These are phyloP conservation scores for Kondoa subrosea DNA, from an alignment of 768 basidiomycete species.

Conservation along the genomic window DNA sequence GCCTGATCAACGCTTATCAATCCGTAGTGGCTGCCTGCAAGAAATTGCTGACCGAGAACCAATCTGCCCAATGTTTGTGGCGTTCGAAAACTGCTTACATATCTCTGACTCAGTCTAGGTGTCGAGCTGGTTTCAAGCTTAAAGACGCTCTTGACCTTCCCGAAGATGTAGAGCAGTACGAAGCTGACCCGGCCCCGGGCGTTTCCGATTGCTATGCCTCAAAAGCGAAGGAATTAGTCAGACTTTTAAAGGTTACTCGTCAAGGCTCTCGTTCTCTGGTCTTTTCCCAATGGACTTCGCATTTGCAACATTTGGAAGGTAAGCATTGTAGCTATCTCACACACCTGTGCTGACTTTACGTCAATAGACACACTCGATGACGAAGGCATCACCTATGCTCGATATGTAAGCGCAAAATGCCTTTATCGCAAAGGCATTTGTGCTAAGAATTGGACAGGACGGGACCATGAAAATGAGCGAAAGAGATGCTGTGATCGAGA, in stretches of 20 bases:
- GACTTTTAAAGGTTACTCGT: constrained; percentile 9
- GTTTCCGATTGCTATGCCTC: neutral
- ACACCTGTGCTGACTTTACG: constrained; percentile 7
- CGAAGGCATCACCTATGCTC: constrained; percentile 20
- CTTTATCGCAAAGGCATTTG: no score
- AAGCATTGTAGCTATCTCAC: neutral
- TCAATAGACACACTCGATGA: constrained; percentile 20
- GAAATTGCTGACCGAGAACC: neutral
- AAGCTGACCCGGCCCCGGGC: neutral
- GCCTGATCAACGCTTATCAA: constrained; percentile 11
- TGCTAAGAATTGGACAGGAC: no score
- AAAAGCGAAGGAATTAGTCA: constrained; percentile 12
- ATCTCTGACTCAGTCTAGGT: neutral
- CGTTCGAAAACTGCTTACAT: neutral
- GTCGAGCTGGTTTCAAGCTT: neutral
- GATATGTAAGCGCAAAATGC: no score
- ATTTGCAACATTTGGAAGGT: constrained; percentile 15
- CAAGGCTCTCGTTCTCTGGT: constrained; percentile 14
- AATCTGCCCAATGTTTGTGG: neutral
- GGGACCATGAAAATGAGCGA: constrained; percentile 24
- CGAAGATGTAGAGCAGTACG: neutral
- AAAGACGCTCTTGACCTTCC: constrained; percentile 14
- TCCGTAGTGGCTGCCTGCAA: neutral
- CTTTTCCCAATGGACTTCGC: constrained; percentile 23
- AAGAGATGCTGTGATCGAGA: constrained; percentile 24